These are phyloP conservation scores for Paramyrothecium sp. DNA, from an alignment of 2,329 filamentous ascomycete species.

Conservation along the genomic window DNA sequence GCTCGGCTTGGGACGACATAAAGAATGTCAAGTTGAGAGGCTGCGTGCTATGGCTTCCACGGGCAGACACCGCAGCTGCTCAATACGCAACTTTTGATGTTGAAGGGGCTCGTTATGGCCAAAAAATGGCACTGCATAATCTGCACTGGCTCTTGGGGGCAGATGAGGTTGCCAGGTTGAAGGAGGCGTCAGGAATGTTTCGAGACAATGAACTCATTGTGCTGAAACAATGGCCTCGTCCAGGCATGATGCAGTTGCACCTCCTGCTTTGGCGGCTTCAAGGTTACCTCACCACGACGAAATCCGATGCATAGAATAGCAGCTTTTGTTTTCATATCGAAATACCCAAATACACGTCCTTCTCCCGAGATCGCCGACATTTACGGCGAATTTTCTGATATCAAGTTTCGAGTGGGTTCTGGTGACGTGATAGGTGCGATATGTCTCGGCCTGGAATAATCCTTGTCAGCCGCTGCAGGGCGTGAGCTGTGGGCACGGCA, in stretches of 20 bases:
- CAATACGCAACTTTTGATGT: slow-evolving; percentile 47
- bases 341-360: no score
- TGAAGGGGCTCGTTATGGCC: slow-evolving; percentile 26
- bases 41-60: slow-evolving; percentile 42
- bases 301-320: not conserved
- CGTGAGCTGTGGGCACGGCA: no score
- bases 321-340: no score
- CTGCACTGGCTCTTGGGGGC: slow-evolving; percentile 49
- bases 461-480: not conserved
- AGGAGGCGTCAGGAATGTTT: slow-evolving; percentile 28
- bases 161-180: slow-evolving; percentile 40
- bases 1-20: slow-evolving; percentile 43
- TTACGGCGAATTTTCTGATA: no score
- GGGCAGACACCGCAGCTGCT: slow-evolving; percentile 19
- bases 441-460: not conserved
- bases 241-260: slow-evolving; percentile 43
- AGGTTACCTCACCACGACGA: slow-evolving; percentile 41
- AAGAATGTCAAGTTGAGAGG: slow-evolving; percentile 37
- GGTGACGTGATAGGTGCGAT: not conserved
- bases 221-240: slow-evolving; percentile 34
- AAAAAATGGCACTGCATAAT: slow-evolving; percentile 51
- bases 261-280: slow-evolving; percentile 57
- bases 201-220: slow-evolving; percentile 39
- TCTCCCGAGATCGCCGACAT: no score
- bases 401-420: not conserved